A percentile compares a stretch with the other conserved stretches of the same genome.
Evolutionary conservation across 176 grass and related monocot species (phyloP).

Genomic region (Aegilops longissima): DNA sequence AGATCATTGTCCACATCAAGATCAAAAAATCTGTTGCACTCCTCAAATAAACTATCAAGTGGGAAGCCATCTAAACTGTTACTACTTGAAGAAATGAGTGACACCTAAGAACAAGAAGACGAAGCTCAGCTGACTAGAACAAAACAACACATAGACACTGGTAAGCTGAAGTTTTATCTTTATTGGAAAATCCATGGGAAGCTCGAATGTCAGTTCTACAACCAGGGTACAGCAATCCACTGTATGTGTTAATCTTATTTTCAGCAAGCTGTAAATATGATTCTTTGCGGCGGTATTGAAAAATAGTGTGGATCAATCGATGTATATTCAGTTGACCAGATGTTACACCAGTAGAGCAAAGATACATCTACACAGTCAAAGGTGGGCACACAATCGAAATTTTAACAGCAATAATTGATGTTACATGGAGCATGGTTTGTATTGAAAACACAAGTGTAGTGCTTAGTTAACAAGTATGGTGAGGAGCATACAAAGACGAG

Average conservation of each 20-base stretch:
- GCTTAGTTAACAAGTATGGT: not conserved
- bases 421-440: not conserved
- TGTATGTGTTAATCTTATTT: not conserved
- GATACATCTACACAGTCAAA: not conserved
- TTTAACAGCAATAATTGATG: not conserved
- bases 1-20: conserved; percentile 49
- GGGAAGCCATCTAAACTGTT: conserved; percentile 30
- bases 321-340: not conserved
- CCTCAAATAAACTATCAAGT: conserved; percentile 49
- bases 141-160: conserved; percentile 16
- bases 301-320: not conserved
- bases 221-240: not conserved
- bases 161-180: not conserved
- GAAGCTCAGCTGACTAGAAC: conserved; percentile 3
- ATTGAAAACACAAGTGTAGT: not conserved
- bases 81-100: conserved; percentile 40
- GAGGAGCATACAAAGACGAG: conserved; percentile 55
- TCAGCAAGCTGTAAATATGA: not conserved
- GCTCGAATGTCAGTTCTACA: not conserved
- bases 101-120: conserved; percentile 54
- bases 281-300: not conserved
- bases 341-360: not conserved
- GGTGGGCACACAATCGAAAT: not conserved
- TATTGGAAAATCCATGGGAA: not conserved
- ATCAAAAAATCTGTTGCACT: conserved; percentile 45